Percentiles rank a stretch among this genome's conserved stretches.
These are phyloP conservation scores for Rhynchosporium graminicola DNA, from an alignment of 2,329 filamentous ascomycete genomes.

Conservation along the genomic window DNA sequence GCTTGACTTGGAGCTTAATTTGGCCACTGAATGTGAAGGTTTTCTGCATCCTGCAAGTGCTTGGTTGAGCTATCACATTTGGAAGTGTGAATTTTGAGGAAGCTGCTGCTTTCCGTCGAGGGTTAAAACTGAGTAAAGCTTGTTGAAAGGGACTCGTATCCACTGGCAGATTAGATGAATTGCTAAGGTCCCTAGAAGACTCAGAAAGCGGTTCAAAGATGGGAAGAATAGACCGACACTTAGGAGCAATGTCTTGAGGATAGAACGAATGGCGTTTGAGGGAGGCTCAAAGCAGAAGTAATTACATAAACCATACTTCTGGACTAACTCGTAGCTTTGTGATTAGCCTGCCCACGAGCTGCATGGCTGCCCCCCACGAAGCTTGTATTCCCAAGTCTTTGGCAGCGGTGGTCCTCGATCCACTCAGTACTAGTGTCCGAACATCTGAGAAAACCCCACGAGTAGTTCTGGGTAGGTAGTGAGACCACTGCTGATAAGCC, in stretches of 20 bases:
- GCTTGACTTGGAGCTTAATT: background rate
- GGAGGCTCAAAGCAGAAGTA: background rate
- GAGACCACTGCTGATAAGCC: conserved; percentile 18
- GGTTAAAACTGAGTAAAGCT: no score
- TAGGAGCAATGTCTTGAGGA: no score
- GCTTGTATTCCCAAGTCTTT: conserved; percentile 24
- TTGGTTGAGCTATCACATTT: background rate
- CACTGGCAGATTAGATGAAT: background rate
- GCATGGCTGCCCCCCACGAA: conserved; percentile 23
- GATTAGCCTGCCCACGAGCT: conserved; percentile 16
- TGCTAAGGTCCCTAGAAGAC: no score
- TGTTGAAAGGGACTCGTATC: background rate
- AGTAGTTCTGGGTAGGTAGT: background rate
- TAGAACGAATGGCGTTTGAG: no score
- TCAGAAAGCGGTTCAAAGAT: no score
- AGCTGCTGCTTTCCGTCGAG: background rate
- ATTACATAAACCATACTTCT: conserved; percentile 8
- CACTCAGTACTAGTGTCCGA: background rate
- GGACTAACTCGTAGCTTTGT: conserved; percentile 8
- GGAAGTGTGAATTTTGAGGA: background rate
- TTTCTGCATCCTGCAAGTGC: background rate
- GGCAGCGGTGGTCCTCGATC: conserved; percentile 25
- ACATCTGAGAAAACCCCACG: background rate
- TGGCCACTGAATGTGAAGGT: background rate
- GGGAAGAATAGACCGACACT: background rate